Conservation (phyloP, 805 yeast genomes). For the Wickerhamomyces ciferrii region DNA sequence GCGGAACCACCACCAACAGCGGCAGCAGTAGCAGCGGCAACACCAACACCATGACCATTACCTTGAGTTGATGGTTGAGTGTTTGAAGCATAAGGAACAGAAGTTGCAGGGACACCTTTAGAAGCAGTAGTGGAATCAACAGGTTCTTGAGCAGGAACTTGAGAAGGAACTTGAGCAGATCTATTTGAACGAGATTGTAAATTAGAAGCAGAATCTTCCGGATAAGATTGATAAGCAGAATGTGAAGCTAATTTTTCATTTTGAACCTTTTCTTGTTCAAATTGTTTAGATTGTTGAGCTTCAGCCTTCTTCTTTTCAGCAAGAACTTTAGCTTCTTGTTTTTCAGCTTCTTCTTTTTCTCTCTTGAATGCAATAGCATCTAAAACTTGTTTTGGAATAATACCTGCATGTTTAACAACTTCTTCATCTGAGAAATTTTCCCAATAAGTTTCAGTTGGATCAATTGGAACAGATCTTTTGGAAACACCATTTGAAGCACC, state of each 20-base stretch:
- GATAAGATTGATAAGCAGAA: constrained; percentile 9
- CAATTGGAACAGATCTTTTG: constrained; percentile 7
- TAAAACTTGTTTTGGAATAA: constrained; percentile 7
- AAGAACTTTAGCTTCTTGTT: not conserved
- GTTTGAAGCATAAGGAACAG: not conserved
- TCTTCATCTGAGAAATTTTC: constrained; percentile 4
- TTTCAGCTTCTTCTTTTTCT: not conserved
- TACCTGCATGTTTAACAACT: constrained; percentile 12
- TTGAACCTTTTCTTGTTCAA: not conserved
- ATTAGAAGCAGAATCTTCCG: constrained; percentile 2
- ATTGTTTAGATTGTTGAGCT: not conserved
- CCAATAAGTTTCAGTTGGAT: constrained; percentile 12
- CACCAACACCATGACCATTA: not conserved
- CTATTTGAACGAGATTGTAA: constrained; percentile 4
- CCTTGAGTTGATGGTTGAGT: not conserved
- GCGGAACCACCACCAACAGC: constrained; percentile 1
- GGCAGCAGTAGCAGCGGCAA: constrained; percentile 1
- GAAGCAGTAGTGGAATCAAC: constrained; percentile 15
- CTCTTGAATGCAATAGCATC: constrained; percentile 6
- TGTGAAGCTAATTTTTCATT: not conserved
- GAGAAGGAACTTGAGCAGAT: too few relatives aligned
- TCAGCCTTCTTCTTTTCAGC: constrained; percentile 1
- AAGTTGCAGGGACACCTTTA: constrained; percentile 13
- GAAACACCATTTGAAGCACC: not conserved
- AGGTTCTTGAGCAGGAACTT: too few relatives aligned